Base-by-base conservation (phyloP, 2,329 filamentous ascomycete species). In the Venturia nashicola region DNA sequence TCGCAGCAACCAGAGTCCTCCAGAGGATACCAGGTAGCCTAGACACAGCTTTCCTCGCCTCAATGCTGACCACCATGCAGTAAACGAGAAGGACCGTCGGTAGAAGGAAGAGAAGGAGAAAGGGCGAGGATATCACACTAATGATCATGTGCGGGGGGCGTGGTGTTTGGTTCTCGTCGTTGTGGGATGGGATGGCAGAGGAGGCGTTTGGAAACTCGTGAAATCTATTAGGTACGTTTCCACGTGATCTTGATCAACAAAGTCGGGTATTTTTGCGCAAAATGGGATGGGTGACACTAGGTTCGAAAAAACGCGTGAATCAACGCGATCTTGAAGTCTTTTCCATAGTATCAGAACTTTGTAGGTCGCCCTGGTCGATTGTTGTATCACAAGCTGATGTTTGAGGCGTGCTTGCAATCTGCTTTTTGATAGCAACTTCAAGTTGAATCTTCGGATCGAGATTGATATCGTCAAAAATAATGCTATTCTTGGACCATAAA, bases 1-100 rank as follows among this genome's bases (percentile, higher is more conserved):
- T 57, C 51, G 32, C 51, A 18, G 32, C 27, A 20, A 57, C 40
- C 40, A 42, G 32, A 36, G 39, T 18, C 5, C 18, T 14, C 12
- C 36, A 36, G 51, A 36, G 32, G 51, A 57, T 36, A 65, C 63
- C 62, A 65, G 67, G 71, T 68, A 72, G 69, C 70, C 72, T 71
- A 67, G 71, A 68, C 66, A 71, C 69, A 70, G 72, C 73, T 70
- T 72, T 69, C 66, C 71, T 65, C 65, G 68, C 68, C 46, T 60
- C 46, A 48, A 71, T 67, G 44, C 67, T 68, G 66, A 68, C 65
- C 68, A 76, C 72, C 74, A 76, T 76, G 71, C 73, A 76, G 74
- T 70, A 73, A 62, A 73, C 42, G 61, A 73, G 64, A 23, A 67
- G 62, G 34, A 67, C 68, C 44, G 42, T 54, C 46, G 61, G n/a